Percentiles rank a stretch among this genome's conserved stretches.
These are phyloP conservation scores for Incumbomyces delicatus DNA, from an alignment of 2,329 filamentous ascomycete genomes.

Conservation along the genomic window DNA sequence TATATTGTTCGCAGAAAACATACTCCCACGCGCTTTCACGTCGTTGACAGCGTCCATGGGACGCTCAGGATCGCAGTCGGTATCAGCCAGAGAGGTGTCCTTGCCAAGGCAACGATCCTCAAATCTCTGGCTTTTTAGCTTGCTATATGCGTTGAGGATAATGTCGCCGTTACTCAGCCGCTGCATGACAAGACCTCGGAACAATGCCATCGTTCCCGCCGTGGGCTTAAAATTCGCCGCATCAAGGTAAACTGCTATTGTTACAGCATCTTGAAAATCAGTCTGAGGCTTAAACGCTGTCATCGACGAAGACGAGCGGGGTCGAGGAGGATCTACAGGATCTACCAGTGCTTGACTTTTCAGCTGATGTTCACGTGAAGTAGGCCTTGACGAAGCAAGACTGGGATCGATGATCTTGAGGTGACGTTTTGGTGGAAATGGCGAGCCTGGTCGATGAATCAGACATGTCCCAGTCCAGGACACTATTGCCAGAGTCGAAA, in stretches of 20 bases:
- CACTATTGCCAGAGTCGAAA: constrained; percentile 5
- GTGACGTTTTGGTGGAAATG: constrained; percentile 24
- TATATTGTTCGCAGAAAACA: background rate
- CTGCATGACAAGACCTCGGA: constrained; percentile 23
- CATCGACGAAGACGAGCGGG: background rate
- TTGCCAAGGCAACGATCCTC: background rate
- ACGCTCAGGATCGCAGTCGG: too few species aligned
- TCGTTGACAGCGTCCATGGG: background rate
- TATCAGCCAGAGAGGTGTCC: background rate
- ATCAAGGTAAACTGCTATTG: constrained; percentile 24
- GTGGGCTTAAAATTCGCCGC: constrained; percentile 21
- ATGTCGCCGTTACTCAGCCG: constrained; percentile 20
- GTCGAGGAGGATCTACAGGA: background rate
- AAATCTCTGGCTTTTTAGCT: constrained; percentile 13
- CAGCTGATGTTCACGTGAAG: background rate
- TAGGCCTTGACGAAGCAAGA: constrained; percentile 7
- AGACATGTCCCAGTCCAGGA: constrained; percentile 20
- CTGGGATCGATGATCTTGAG: constrained; percentile 23
- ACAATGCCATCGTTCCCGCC: constrained; percentile 23
- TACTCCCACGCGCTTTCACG: background rate
- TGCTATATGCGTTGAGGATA: constrained; percentile 25
- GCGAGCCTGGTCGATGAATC: constrained; percentile 17
- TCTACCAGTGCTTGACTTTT: background rate
- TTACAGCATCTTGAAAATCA: constrained; percentile 14
- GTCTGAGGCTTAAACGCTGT: background rate